These are phyloP conservation scores for Annulohypoxylon nitens DNA, from an alignment of 495 filamentous ascomycete genomes.

Conservation along the genomic window DNA sequence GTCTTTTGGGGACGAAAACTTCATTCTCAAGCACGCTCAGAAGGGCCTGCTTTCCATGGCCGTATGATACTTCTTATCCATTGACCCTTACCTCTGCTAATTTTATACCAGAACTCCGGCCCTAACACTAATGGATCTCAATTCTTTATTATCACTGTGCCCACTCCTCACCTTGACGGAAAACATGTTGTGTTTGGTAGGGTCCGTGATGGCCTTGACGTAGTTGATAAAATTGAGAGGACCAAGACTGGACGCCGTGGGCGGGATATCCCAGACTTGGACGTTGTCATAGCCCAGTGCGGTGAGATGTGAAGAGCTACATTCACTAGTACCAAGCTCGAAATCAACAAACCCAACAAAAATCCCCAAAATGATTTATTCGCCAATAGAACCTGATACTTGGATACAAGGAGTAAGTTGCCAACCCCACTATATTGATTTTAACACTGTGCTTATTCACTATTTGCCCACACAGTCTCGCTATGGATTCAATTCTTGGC, in stretches of 20 bases:
- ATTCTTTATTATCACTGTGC: conserved; percentile 94
- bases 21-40: conserved; percentile 79
- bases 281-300: conserved; percentile 87
- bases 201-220: conserved; percentile 90
- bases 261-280: conserved; percentile 84
- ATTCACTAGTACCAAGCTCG: neutral
- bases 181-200: conserved; percentile 97
- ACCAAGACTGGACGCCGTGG: conserved; percentile 78
- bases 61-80: conserved; percentile 60
- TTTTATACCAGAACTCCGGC: conserved; percentile 79
- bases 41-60: conserved; percentile 93
- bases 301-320: conserved; percentile 79
- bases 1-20: conserved; percentile 93
- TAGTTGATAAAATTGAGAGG: conserved; percentile 91
- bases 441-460: neutral
- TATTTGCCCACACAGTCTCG: neutral
- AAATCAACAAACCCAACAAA: neutral
- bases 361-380: neutral
- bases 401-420: neutral
- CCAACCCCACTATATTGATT: no score
- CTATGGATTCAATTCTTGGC: neutral
- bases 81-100: conserved; percentile 11
- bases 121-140: conserved; percentile 95
- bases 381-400: neutral
- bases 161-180: conserved; percentile 88